These are phyloP conservation scores for Aspergillus sp. DNA, from an alignment of 2,329 filamentous ascomycete species.

Conservation along the genomic window DNA sequence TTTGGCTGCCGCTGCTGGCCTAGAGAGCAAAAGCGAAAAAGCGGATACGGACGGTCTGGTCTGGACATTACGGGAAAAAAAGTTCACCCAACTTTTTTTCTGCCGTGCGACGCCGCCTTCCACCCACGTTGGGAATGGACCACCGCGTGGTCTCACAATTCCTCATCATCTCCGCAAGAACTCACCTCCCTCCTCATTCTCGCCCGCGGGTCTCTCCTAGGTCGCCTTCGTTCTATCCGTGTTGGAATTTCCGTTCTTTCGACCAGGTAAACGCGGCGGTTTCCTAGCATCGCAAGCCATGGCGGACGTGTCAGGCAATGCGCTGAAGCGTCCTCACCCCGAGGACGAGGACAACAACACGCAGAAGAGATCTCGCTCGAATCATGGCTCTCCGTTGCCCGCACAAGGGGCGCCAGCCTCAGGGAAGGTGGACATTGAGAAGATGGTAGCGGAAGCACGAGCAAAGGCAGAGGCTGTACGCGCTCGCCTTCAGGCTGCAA, in stretches of 20 bases:
- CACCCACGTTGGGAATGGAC: conserved; percentile 13
- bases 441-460: conserved; percentile 48
- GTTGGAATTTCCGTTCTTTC: not conserved
- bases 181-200: not conserved
- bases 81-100: conserved; percentile 40
- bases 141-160: conserved; percentile 13
- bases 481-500: conserved; percentile 43
- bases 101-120: conserved; percentile 34
- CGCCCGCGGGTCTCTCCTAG: not conserved
- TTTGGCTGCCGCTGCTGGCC: conserved; percentile 14
- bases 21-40: conserved; percentile 16
- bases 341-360: conserved; percentile 45
- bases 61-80: conserved; percentile 30
- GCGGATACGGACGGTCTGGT: conserved; percentile 28
- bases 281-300: conserved; percentile 26
- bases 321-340: conserved; percentile 50
- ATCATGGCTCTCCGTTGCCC: conserved; percentile 49
- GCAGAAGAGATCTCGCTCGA: conserved; percentile 50
- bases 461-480: conserved; percentile 50
- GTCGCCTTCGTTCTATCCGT: not conserved
- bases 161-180: not conserved
- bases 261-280: not conserved
- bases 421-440: conserved; percentile 46
- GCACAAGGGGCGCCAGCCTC: conserved; percentile 31
- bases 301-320: conserved; percentile 43